Base-by-base conservation (phyloP, 805 yeast genomes). In the Kazachstania martiniae region DNA sequence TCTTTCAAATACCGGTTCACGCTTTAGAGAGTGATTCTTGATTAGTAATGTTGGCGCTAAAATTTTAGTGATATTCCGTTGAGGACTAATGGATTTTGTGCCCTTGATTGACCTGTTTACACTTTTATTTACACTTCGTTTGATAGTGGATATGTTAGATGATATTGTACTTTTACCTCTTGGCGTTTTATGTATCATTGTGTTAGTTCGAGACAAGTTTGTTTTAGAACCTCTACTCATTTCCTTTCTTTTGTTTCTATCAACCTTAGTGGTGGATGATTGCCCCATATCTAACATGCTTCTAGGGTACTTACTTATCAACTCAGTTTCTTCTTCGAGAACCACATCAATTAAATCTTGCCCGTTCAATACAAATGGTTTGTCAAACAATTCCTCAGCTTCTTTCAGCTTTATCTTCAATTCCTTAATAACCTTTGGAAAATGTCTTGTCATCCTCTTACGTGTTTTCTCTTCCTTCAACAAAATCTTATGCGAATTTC, bases 381-480 rank as follows among this genome's bases (percentile, higher is more conserved):
- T 50, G 1, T 61, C 60, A 37, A 61, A 57, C 3, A 45, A 39
- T 5, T 53, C 44, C 40, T 77, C 75, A 61, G 72, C 81, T 9
- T 58, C 59, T 3, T 44, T 37, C 4, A 83, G 44, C 31, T 68
- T 68, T 1, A 39, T 26, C 38, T 67, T 69, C 29, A 89, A 55
- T 1, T 63, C 69, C 4, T 60, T 55, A 8, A 83, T 57, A 0
- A 80, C 63, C 23, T 63, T 61, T 0, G 97, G 97, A 42, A 83
- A 60, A 42, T 70, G 70, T 47, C 74, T 73, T n/a, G 70, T 58
- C 6, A 87, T 63, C 33, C 70, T 68, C 43, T 78, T 78, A 34
- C 96, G 62, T 25, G 75, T 62, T 47, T 68, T 77, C 50, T 86
- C 95, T 51, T 89, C 98, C 36, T 78, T 70, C 36, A 81, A 63